A percentile compares a stretch with the other conserved stretches of the same genome.
phyloP scores from a whole-genome alignment of 108 stramenopile genomes.

The Skeletonema tropicum region DNA sequence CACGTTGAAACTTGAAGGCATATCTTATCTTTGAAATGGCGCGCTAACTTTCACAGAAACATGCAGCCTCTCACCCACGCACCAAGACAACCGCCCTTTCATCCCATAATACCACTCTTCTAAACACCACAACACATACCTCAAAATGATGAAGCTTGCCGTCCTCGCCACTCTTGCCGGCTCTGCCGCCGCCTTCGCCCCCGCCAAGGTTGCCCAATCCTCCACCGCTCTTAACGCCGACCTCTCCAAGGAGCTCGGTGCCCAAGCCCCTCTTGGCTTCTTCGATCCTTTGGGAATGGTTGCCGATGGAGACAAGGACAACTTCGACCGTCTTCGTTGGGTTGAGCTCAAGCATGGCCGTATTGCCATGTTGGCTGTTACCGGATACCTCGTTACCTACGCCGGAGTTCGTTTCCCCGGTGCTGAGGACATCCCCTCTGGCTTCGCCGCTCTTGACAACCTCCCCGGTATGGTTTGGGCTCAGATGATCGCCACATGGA shows the following conservation, averaged over 20 bases:
- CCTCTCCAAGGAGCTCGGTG: conserved; percentile 89
- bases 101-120: neutral
- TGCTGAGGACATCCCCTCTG: conserved; percentile 72
- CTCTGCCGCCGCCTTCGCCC: conserved; percentile 40
- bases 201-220: conserved; percentile 13
- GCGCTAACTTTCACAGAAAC: neutral
- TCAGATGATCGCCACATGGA: conserved; percentile 65
- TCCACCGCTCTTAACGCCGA: conserved; percentile 39
- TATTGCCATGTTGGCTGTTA: conserved; percentile 60
- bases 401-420: conserved; percentile 81
- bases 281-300: conserved; percentile 66
- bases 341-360: conserved; percentile 68
- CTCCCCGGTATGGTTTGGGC: conserved; percentile 61
- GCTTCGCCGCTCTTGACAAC: conserved; percentile 60
- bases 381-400: conserved; percentile 75
- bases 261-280: conserved; percentile 66
- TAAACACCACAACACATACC: neutral
- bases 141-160: conserved; percentile 54
- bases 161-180: conserved; percentile 58
- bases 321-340: conserved; percentile 63
- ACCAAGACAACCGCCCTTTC: neutral
- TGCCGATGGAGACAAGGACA: conserved; percentile 61
- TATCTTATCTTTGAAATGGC: conserved; percentile 9
- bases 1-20: conserved; percentile 1
- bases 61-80: neutral